Evolutionary conservation across 371 early-diverging fungal genomes (phyloP).

Genomic region (Apophysomyces trapeziformis): DNA sequence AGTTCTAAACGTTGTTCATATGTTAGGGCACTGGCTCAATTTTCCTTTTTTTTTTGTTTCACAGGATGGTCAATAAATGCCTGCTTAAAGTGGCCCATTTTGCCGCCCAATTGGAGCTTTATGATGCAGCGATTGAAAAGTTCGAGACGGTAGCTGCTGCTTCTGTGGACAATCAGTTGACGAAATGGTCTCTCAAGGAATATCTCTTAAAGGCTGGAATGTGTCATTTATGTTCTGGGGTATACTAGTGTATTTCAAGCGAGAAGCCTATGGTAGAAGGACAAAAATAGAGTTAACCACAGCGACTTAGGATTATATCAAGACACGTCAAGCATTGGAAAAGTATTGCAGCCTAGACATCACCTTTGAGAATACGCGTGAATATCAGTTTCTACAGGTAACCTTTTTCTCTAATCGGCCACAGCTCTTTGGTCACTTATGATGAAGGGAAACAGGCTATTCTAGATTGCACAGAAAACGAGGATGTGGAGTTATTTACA

Average conservation of each 20-base stretch:
- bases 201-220: constrained; percentile 94
- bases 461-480: constrained; percentile 73
- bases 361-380: constrained; percentile 83
- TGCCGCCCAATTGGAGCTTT: constrained; percentile 90
- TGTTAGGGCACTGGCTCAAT: background rate
- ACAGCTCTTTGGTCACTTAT: background rate
- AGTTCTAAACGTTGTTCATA: constrained; percentile 22
- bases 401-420: background rate
- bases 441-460: constrained; percentile 52
- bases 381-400: constrained; percentile 82
- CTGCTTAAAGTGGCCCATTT: constrained; percentile 89
- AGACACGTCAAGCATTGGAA: constrained; percentile 71
- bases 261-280: background rate
- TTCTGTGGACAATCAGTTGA: constrained; percentile 85
- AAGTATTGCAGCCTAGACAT: constrained; percentile 86
- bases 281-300: background rate
- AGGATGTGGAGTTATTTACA: constrained; percentile 83
- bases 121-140: constrained; percentile 83
- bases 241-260: constrained; percentile 25
- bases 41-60: constrained; percentile 5
- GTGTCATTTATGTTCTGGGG: constrained; percentile 79
- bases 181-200: constrained; percentile 94
- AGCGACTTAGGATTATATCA: constrained; percentile 67
- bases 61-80: constrained; percentile 78
- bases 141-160: constrained; percentile 86